Evolutionary conservation across 2,329 filamentous ascomycete genomes (phyloP).

Genomic region (Aspergillus fischeri): DNA sequence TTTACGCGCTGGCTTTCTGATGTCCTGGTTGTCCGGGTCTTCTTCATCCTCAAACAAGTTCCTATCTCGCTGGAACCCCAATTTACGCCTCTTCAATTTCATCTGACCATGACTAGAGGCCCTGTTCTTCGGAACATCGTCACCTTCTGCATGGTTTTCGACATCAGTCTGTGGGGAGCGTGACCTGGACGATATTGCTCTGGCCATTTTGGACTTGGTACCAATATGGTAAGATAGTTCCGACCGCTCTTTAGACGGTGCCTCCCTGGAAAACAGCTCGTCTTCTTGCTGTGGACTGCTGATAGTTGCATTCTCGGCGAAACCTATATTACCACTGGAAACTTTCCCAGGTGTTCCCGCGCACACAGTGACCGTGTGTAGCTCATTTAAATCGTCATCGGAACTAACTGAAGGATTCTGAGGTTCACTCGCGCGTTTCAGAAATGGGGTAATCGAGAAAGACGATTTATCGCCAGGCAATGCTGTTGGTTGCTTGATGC

Average conservation of each 20-base stretch:
- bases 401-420: conserved; percentile 29
- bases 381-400: conserved; percentile 23
- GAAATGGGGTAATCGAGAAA: conserved; percentile 91
- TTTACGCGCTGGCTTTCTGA: conserved; percentile 25
- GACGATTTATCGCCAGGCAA: conserved; percentile 78
- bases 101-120: conserved; percentile 24
- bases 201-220: neutral
- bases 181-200: neutral
- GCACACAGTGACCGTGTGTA: conserved; percentile 12
- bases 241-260: neutral
- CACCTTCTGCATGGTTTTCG: conserved; percentile 10
- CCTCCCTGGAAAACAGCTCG: neutral
- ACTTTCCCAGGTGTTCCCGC: neutral
- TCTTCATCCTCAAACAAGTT: conserved; percentile 71
- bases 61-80: conserved; percentile 57
- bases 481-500: conserved; percentile 53
- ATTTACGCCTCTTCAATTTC: conserved; percentile 68
- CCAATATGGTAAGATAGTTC: neutral
- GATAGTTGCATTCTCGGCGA: neutral
- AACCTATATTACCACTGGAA: neutral
- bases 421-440: conserved; percentile 68
- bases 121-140: neutral
- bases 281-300: neutral
- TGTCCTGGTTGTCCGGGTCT: conserved; percentile 37
- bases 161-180: conserved; percentile 3